These are phyloP conservation scores for Astrothelium macrocarpum DNA, from an alignment of 495 filamentous ascomycete species.

Conservation along the genomic window DNA sequence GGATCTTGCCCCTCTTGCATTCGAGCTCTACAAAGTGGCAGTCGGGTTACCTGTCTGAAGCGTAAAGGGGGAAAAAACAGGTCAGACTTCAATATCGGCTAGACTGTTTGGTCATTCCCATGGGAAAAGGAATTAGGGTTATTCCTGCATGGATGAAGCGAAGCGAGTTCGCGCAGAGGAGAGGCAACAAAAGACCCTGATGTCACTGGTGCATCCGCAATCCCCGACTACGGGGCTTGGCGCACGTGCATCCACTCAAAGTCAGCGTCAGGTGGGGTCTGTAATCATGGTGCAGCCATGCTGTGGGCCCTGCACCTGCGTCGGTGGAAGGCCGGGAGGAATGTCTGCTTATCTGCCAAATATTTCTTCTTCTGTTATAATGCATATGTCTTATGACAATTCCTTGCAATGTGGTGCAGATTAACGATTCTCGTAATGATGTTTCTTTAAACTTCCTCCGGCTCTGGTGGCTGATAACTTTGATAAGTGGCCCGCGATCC, in stretches of 20 bases:
- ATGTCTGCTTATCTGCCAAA: background rate
- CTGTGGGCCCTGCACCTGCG: background rate
- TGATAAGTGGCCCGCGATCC: background rate
- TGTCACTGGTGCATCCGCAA: background rate
- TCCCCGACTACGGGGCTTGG: background rate
- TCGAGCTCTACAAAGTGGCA: conserved; percentile 29
- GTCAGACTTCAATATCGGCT: background rate
- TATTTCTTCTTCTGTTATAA: background rate
- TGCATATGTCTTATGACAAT: background rate
- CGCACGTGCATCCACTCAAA: background rate
- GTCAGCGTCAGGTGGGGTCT: background rate
- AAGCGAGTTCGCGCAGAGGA: background rate
- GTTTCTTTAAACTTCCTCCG: background rate
- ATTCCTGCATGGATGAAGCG: background rate
- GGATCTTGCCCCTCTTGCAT: conserved; percentile 28
- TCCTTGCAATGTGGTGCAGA: background rate
- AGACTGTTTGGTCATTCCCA: background rate
- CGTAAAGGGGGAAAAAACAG: background rate
- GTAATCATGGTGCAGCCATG: background rate
- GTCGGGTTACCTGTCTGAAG: conserved; percentile 23
- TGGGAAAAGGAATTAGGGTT: background rate
- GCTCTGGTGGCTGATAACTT: conserved; percentile 6
- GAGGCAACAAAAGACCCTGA: background rate
- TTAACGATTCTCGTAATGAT: background rate
- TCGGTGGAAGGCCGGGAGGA: no score